Percentiles rank a stretch among this genome's conserved stretches.
These are phyloP conservation scores for Ormosia semicastrata DNA, from an alignment of 306 rosid genomes.

Conservation along the genomic window DNA sequence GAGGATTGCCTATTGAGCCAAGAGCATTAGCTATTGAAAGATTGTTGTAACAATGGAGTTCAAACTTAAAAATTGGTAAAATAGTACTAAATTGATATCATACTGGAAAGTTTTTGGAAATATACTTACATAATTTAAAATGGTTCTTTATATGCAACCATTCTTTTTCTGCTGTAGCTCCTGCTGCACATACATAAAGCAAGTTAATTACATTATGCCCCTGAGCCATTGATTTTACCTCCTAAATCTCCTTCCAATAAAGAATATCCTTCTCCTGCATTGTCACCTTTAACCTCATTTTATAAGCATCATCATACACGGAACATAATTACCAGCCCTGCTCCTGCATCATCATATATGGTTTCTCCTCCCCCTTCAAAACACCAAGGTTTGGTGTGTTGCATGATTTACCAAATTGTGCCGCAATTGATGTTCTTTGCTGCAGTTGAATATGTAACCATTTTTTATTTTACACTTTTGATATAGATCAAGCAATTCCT, in stretches of 20 bases:
- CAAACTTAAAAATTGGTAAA: not conserved
- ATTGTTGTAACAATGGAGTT: not conserved
- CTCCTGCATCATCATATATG: slow-evolving; percentile 45
- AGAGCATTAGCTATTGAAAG: not conserved
- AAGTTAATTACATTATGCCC: slow-evolving; percentile 33
- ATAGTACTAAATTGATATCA: not conserved
- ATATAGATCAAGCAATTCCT: slow-evolving; percentile 49
- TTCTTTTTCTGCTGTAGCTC: slow-evolving; percentile 45
- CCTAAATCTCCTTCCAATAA: slow-evolving; percentile 42
- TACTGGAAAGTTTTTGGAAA: not conserved
- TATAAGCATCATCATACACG: slow-evolving; percentile 39
- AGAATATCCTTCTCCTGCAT: slow-evolving; percentile 44
- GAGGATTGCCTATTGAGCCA: not conserved
- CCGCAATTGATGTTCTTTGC: not conserved
- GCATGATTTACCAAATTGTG: not conserved
- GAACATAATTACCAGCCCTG: slow-evolving; percentile 39
- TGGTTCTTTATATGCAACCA: not conserved
- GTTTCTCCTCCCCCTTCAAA: slow-evolving; percentile 44
- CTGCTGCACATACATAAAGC: slow-evolving; percentile 42
- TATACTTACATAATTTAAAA: not conserved
- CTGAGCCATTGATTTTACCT: slow-evolving; percentile 39
- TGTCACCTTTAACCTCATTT: slow-evolving; percentile 47
- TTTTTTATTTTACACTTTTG: slow-evolving; percentile 3
- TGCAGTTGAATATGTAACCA: not conserved
- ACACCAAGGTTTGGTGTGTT: slow-evolving; percentile 43